phyloP scores from a whole-genome alignment of 208 protist species.

The Acanthamoeba lenticulata region DNA sequence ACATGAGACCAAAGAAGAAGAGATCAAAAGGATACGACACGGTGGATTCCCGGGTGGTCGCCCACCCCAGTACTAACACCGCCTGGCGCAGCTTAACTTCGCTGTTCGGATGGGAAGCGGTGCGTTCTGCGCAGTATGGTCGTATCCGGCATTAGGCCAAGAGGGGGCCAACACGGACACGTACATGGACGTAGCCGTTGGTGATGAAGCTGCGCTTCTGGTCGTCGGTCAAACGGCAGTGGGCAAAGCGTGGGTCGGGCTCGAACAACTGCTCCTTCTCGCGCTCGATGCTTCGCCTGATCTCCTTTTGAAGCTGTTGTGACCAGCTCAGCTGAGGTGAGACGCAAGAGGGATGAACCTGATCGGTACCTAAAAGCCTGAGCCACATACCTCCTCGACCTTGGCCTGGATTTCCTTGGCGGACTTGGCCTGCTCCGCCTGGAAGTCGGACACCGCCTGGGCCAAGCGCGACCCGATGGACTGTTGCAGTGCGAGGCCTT shows the following conservation, averaged over 20 bases:
- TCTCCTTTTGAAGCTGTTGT: conserved; percentile 4
- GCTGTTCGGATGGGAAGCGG: no score
- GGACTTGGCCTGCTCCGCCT: background rate
- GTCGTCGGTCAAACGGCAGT: background rate
- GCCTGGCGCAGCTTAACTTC: no score
- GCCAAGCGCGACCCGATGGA: background rate
- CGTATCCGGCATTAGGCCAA: background rate
- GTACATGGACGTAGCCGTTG: background rate
- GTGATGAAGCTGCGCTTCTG: conserved; percentile 10
- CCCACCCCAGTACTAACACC: no score
- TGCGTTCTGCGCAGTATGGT: no score
- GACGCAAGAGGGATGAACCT: background rate
- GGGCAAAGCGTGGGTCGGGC: conserved; percentile 26
- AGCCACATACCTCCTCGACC: background rate
- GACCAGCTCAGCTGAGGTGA: background rate
- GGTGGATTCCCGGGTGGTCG: no score
- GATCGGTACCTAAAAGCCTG: background rate
- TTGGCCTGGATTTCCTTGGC: background rate
- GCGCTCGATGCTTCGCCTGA: background rate
- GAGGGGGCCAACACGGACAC: no score
- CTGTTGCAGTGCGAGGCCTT: background rate
- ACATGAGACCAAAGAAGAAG: background rate
- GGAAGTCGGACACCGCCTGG: background rate
- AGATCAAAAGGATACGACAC: no score
- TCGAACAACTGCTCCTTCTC: conserved; percentile 35